Base-by-base conservation (phyloP, 805 yeast species). In the Schwanniomyces occidentalis region DNA sequence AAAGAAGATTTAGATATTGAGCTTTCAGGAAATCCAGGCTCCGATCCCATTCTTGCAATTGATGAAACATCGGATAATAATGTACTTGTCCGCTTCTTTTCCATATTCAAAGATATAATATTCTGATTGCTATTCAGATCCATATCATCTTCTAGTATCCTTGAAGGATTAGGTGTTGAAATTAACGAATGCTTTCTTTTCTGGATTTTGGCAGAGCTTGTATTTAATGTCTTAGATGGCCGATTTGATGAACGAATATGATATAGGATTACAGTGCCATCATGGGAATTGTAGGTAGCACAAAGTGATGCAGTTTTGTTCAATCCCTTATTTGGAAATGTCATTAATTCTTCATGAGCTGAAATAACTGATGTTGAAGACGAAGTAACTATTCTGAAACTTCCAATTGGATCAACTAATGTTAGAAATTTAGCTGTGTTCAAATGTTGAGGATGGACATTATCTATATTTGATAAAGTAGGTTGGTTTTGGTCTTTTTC, bases 321-420 rank as follows among this genome's bases (percentile, higher is more conserved):
- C 23, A 59, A 40, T 9, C 71, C 56, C 3, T 51, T 37, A 4
- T 44, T 38, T 0, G 88, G 89, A 48, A 80, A 82, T 24, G 66
- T 58, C 16, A 82, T 50, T 19, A 85, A 52, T 34, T 69, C 72
- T 49, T 85, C 93, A 30, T 65, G 61, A 2, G 75, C 56, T 0
- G 85, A 70, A 18, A 85, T 75, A 2, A 78, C 74, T 0, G 87
- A 75, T 0, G 84, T 80, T 2, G 89, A 78, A 0, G 88, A 78
- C 0, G 91, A 79, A 1, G 80, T 78, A 4, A 88, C 74, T 4
- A 78, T 63, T 2, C 95, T 88, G 37, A 85, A 70, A 4, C 86
- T 93, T 2, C 78, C 75, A 41, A 83, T 61, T 1, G 95, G 91
- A 52, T 86, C 95, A 1, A 80, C 70, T 39, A 88, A 53, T 0